phyloP scores from a whole-genome alignment of 208 protist genomes.

The Leishmania mexicana region DNA sequence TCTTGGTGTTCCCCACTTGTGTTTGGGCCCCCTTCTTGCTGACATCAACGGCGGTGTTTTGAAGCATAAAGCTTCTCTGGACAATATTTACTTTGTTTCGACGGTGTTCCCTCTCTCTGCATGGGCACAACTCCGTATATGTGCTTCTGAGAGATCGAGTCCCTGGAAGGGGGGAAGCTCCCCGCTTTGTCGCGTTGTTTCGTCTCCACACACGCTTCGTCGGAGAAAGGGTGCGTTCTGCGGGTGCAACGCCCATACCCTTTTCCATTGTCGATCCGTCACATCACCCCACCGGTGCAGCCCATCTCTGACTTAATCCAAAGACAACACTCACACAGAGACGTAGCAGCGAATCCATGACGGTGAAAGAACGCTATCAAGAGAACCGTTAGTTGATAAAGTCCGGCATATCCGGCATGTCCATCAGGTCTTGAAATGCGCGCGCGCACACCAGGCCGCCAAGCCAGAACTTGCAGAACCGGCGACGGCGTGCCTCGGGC shows the following conservation, averaged over 20 bases:
- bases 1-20: not conserved
- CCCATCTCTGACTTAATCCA: not conserved
- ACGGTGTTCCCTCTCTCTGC: not conserved
- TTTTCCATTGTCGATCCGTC: too few relatives aligned
- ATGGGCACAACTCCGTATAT: not conserved
- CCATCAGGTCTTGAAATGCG: conserved; percentile 68
- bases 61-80: not conserved
- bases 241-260: not conserved
- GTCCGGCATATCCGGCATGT: conserved; percentile 88
- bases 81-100: not conserved
- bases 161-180: not conserved
- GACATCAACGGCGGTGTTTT: not conserved
- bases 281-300: not conserved
- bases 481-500: conserved; percentile 50
- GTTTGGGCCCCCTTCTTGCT: not conserved
- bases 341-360: not conserved
- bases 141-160: not conserved
- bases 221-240: not conserved
- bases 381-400: conserved; percentile 42
- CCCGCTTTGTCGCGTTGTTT: not conserved
- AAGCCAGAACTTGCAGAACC: conserved; percentile 73
- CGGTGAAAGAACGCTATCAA: not conserved
- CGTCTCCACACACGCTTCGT: not conserved
- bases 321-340: not conserved
- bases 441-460: conserved; percentile 42